Evolutionary conservation across 2,329 filamentous ascomycete species (phyloP), one percentile per base, ranked within the genome.

Genomic region (Aureobasidium sp.): DNA sequence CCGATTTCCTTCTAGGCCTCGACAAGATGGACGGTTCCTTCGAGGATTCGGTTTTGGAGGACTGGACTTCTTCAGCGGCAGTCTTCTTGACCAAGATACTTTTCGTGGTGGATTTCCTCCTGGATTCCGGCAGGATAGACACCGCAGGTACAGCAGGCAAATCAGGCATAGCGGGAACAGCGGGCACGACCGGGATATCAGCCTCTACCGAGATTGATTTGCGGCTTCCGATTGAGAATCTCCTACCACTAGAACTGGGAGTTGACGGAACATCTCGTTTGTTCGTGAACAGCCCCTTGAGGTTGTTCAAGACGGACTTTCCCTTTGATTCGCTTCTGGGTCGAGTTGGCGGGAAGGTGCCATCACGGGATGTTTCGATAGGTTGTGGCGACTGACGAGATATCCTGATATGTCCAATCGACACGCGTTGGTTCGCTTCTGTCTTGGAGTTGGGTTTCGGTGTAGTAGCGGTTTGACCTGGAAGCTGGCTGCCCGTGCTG

Each of bases 271-370:
- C 38, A 17, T 69, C 65, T n/a, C 65, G 65, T 62, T 65, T 68
- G 43, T 61, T 57, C 2, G 65, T 62, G 59, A 70, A 69, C n/a
- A 71, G 55, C 11, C 65, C 67, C 19, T 67, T 67, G 51, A 71
- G 49, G 60, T 69, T 70, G 62, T 69, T 64, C 15, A 70, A 57
- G 7, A 69, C 62, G 9, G 64, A 55, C 2, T 66, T 66, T 42
- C 68, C 67, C 60, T 67, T 71, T 8, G 68, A 69, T 17, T 63
- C 66, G 4, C 65, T 64, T 31, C 68, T 63, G 33, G 62, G 62
- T 43, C 43, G 31, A 25, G 29, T 49, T 9, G 40, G 33, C 55
- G 58, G 38, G 13, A 21, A 35, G 3, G 45, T 43, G 5, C 29
- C 29, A 53, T 46, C 45, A 9, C 35, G 45, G 4, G 57, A 27